A percentile compares a stretch with the other conserved stretches of the same genome.
These are phyloP conservation scores for Thozetella sp. DNA, from an alignment of 495 filamentous ascomycete species.

Conservation along the genomic window DNA sequence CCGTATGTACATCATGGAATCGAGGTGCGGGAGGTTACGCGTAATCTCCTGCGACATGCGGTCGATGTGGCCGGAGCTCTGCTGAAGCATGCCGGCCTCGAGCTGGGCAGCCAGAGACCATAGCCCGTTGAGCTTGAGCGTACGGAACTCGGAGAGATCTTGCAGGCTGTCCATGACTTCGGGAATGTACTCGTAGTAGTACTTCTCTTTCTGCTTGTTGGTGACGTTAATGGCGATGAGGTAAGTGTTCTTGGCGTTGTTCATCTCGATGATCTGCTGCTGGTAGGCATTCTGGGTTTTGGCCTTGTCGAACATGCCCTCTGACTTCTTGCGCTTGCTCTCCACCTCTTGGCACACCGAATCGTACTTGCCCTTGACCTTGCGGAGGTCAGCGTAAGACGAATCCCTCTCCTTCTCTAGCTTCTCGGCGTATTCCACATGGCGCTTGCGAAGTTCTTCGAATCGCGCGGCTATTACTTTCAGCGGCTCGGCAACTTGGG, in stretches of 20 bases:
- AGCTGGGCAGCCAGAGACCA: slow-evolving; percentile 81
- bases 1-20: slow-evolving; percentile 95
- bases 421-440: slow-evolving; percentile 84
- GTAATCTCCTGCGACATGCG: slow-evolving; percentile 80
- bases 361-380: slow-evolving; percentile 92
- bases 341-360: slow-evolving; percentile 91
- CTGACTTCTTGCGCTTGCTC: slow-evolving; percentile 89
- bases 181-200: slow-evolving; percentile 95
- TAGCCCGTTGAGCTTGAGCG: slow-evolving; percentile 77
- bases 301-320: slow-evolving; percentile 81
- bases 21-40: slow-evolving; percentile 83
- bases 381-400: slow-evolving; percentile 83
- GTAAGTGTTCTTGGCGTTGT: slow-evolving; percentile 97
- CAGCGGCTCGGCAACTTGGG: slow-evolving; percentile 81
- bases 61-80: slow-evolving; percentile 68
- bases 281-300: slow-evolving; percentile 92
- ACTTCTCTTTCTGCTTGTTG: slow-evolving; percentile 94
- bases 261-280: slow-evolving; percentile 89
- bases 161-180: slow-evolving; percentile 89
- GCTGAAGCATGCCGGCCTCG: slow-evolving; percentile 72
- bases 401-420: slow-evolving; percentile 86
- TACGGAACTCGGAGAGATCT: slow-evolving; percentile 88
- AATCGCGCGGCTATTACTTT: slow-evolving; percentile 72
- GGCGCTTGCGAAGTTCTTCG: slow-evolving; percentile 91
- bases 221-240: slow-evolving; percentile 93